phyloP scores from a whole-genome alignment of 1,284 basidiomycete genomes.

The Lignosus rhinocerotis region DNA sequence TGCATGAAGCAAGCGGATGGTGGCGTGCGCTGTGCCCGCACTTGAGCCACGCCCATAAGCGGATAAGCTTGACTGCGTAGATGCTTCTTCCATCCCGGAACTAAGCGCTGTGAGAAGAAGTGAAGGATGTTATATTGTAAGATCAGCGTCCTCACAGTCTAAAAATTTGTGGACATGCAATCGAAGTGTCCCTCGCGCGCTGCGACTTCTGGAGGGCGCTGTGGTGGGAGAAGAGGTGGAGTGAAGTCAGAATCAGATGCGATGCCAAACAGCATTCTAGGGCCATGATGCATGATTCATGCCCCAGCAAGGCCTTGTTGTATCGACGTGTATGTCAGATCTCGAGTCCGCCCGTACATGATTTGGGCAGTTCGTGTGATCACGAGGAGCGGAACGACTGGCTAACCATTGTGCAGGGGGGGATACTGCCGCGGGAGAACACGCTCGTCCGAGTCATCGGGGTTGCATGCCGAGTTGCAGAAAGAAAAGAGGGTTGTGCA shows the following conservation, averaged over 20 bases:
- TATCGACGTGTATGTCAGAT: neutral
- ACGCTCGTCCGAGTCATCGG: neutral
- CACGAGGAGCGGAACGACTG: neutral
- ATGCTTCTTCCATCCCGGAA: slow-evolving; percentile 1
- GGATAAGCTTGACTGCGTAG: neutral
- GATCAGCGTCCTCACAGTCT: slow-evolving; percentile 6
- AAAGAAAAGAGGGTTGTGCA: too few relatives aligned
- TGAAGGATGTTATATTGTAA: neutral
- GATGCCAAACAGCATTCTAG: slow-evolving; percentile 10
- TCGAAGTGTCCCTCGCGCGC: neutral
- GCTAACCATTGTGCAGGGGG: neutral
- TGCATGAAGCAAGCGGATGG: slow-evolving; percentile 1
- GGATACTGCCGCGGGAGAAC: neutral
- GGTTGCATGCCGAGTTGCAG: too few relatives aligned
- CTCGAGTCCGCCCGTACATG: neutral
- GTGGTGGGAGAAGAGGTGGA: slow-evolving; percentile 14
- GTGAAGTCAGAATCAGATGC: slow-evolving; percentile 13
- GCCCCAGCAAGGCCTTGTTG: slow-evolving; percentile 15
- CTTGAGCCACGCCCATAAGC: neutral
- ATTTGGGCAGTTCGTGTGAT: too few relatives aligned
- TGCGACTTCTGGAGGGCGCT: neutral
- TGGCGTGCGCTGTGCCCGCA: slow-evolving; percentile 6
- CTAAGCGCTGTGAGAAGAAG: neutral
- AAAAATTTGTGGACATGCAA: slow-evolving; percentile 1
- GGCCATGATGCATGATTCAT: slow-evolving; percentile 10